phyloP scores from a whole-genome alignment of 805 yeast species.

The Isabelozyma pseudorhagii region DNA sequence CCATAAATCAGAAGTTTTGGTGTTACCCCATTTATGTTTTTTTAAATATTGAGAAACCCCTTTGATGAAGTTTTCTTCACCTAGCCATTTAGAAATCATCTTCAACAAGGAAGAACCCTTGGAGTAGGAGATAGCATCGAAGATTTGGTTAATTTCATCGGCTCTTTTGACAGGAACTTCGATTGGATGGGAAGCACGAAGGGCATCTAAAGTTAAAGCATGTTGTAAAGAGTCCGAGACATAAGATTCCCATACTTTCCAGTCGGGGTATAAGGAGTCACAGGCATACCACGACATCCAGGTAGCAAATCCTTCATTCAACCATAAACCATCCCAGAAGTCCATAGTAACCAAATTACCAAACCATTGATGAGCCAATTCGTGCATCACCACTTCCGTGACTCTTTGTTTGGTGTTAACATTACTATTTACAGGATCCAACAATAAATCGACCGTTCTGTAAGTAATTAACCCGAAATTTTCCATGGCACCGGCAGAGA shows the following conservation, averaged over 20 bases:
- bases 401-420: conserved; percentile 66
- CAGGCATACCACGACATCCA: conserved; percentile 90
- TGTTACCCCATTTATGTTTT: conserved; percentile 74
- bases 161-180: conserved; percentile 80
- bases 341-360: conserved; percentile 90
- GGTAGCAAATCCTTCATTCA: conserved; percentile 86
- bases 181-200: conserved; percentile 82
- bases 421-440: conserved; percentile 69
- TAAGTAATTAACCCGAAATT: conserved; percentile 80
- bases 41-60: conserved; percentile 78
- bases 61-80: conserved; percentile 70
- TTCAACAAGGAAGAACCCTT: conserved; percentile 78
- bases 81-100: conserved; percentile 78
- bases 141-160: conserved; percentile 78
- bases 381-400: conserved; percentile 84
- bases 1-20: conserved; percentile 77
- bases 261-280: conserved; percentile 72
- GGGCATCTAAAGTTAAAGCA: conserved; percentile 72
- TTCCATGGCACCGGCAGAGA: conserved; percentile 88
- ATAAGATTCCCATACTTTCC: conserved; percentile 85
- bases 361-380: conserved; percentile 90
- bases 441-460: conserved; percentile 70
- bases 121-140: conserved; percentile 79
- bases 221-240: conserved; percentile 73
- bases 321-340: conserved; percentile 90